Evolutionary conservation across 352 stramenopile species (phyloP).

Genomic region (Phytophthora europaea): DNA sequence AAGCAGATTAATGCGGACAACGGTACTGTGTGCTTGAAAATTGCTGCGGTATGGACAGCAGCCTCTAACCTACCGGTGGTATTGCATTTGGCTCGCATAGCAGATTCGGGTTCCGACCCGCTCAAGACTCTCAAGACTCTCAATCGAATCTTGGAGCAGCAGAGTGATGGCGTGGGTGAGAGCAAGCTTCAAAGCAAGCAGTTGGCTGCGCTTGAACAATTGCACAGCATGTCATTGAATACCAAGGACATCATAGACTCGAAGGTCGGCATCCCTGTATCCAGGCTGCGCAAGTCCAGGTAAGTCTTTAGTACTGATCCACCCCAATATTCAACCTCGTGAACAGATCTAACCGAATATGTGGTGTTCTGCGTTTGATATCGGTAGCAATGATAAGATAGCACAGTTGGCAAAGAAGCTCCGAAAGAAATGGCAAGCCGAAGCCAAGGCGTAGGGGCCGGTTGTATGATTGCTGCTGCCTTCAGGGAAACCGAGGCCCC

Average conservation of each 20-base stretch:
- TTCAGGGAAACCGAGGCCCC: slow-evolving; percentile 11
- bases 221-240: slow-evolving; percentile 70
- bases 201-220: slow-evolving; percentile 60
- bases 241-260: slow-evolving; percentile 85
- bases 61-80: background rate
- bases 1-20: slow-evolving; percentile 54
- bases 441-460: slow-evolving; percentile 45
- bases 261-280: slow-evolving; percentile 81
- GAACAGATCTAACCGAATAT: slow-evolving; percentile 1
- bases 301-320: slow-evolving; percentile 23
- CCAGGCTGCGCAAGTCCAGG: slow-evolving; percentile 82
- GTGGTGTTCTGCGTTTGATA: slow-evolving; percentile 25
- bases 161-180: slow-evolving; percentile 40
- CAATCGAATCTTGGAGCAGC: slow-evolving; percentile 63
- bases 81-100: background rate
- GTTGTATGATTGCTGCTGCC: slow-evolving; percentile 5
- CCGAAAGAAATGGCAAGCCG: slow-evolving; percentile 85
- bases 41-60: background rate
- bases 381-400: slow-evolving; percentile 66
- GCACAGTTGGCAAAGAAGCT: slow-evolving; percentile 65
- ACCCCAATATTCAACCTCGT: background rate
- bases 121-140: slow-evolving; percentile 64
- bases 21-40: slow-evolving; percentile 10
- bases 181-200: slow-evolving; percentile 51
- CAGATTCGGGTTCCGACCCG: slow-evolving; percentile 41